Conservation (phyloP, 1,284 basidiomycete genomes). For the Tremellales sp. region DNA sequence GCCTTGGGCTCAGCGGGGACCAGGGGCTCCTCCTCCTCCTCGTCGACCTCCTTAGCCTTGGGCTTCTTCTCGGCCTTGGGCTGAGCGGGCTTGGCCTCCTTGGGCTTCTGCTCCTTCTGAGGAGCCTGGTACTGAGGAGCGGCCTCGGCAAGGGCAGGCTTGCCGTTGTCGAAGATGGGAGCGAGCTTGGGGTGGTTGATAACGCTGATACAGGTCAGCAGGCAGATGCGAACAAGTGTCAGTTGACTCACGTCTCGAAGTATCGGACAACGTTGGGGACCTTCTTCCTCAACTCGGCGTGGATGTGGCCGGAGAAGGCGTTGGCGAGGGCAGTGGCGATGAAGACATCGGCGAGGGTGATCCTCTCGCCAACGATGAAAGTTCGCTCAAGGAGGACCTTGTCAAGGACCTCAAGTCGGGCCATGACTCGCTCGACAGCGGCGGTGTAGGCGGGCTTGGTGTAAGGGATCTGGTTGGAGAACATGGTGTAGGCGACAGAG, state of each 20-base stretch:
- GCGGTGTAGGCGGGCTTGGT: slow-evolving; percentile 57
- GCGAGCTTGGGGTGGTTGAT: slow-evolving; percentile 73
- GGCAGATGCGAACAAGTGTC: not conserved
- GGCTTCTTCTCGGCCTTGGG: slow-evolving; percentile 54
- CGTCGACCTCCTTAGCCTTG: slow-evolving; percentile 57
- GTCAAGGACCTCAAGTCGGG: slow-evolving; percentile 57
- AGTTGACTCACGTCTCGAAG: slow-evolving; percentile 59
- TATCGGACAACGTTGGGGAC: slow-evolving; percentile 77
- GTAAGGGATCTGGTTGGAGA: slow-evolving; percentile 54
- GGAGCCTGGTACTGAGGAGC: slow-evolving; percentile 68
- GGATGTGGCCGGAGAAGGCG: slow-evolving; percentile 54
- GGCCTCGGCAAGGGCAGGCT: slow-evolving; percentile 62
- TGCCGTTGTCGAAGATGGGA: slow-evolving; percentile 55
- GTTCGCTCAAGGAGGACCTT: slow-evolving; percentile 71
- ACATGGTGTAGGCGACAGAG: slow-evolving; percentile 49
- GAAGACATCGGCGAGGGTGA: slow-evolving; percentile 85
- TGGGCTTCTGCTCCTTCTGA: slow-evolving; percentile 50
- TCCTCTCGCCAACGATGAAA: slow-evolving; percentile 88
- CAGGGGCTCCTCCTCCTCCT: slow-evolving; percentile 61
- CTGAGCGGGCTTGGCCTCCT: slow-evolving; percentile 55
- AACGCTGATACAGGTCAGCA: slow-evolving; percentile 50
- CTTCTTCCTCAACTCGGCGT: slow-evolving; percentile 62
- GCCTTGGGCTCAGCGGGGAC: slow-evolving; percentile 65
- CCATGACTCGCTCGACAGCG: slow-evolving; percentile 26
- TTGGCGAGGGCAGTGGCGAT: slow-evolving; percentile 60